Conservation (phyloP, 768 basidiomycete genomes). For the Psilocybe subaeruginosa region DNA sequence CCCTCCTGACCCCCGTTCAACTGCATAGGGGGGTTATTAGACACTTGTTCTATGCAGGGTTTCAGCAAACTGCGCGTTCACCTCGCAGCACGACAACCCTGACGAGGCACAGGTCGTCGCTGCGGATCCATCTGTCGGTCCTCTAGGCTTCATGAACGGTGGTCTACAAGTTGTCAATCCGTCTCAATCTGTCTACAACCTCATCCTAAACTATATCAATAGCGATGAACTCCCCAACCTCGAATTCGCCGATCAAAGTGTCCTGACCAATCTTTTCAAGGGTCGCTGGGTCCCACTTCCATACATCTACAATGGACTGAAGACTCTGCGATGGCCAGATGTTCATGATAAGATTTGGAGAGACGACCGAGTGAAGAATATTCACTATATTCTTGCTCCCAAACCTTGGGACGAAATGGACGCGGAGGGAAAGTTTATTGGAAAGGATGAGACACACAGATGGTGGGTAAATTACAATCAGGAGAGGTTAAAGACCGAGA, state of each 20-base stretch:
- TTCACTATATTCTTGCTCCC: conserved; percentile 9
- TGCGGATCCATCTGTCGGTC: conserved; percentile 5
- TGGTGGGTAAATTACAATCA: conserved; percentile 7
- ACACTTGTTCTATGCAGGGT: conserved; percentile 2
- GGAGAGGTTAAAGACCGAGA: conserved; percentile 3
- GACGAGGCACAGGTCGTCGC: conserved; percentile 6
- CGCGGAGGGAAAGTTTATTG: background rate
- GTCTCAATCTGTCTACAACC: conserved; percentile 2
- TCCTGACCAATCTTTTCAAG: conserved; percentile 5
- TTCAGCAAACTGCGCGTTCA: conserved; percentile 4
- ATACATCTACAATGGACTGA: conserved; percentile 7
- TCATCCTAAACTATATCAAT: conserved; percentile 9
- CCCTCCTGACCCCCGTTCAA: background rate
- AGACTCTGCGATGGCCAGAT: conserved; percentile 7
- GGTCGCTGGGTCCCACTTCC: conserved; percentile 9
- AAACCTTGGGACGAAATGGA: conserved; percentile 9
- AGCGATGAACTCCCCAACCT: background rate
- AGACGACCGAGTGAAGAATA: conserved; percentile 7
- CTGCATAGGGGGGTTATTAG: background rate
- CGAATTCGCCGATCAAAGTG: conserved; percentile 11
- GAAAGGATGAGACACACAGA: conserved; percentile 5
- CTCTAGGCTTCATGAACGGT: conserved; percentile 8
- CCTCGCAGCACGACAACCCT: conserved; percentile 7
- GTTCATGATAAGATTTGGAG: conserved; percentile 11
- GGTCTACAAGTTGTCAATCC: conserved; percentile 11